These are phyloP conservation scores for Dictyostelium purpureum DNA, from an alignment of 78 protist genomes.

Conservation along the genomic window DNA sequence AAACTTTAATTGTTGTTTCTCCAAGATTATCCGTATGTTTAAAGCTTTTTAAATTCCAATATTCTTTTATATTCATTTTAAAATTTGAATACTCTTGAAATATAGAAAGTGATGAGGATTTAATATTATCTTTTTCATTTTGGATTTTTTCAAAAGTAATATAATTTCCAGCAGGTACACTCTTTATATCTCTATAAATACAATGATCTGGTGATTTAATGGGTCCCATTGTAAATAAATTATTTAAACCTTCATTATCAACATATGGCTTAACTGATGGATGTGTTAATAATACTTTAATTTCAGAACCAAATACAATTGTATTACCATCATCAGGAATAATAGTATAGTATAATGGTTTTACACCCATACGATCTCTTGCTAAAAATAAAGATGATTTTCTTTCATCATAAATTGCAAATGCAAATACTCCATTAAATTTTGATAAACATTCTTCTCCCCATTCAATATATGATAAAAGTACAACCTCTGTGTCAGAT, in stretches of 20 bases:
- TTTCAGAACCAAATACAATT: neutral
- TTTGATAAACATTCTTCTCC: neutral
- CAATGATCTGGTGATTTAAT: neutral
- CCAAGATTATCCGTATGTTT: neutral
- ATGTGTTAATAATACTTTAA: neutral
- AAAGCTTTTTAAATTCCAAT: neutral
- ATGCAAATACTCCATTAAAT: neutral
- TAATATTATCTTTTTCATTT: too few species aligned
- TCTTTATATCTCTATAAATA: too few species aligned
- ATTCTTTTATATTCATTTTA: neutral
- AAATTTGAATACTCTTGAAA: too few species aligned
- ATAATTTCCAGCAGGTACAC: neutral
- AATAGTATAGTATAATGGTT: neutral
- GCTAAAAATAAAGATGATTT: neutral
- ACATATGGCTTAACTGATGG: neutral
- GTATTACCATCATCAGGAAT: neutral
- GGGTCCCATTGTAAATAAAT: neutral
- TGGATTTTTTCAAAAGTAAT: neutral
- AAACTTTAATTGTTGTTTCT: neutral
- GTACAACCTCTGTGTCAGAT: neutral
- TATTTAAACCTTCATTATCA: neutral
- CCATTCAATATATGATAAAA: neutral
- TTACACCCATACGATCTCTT: neutral
- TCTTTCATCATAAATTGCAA: neutral
- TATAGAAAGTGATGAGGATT: neutral